Base-by-base conservation (phyloP, 208 protist species). In the Trypanosoma cruzi region DNA sequence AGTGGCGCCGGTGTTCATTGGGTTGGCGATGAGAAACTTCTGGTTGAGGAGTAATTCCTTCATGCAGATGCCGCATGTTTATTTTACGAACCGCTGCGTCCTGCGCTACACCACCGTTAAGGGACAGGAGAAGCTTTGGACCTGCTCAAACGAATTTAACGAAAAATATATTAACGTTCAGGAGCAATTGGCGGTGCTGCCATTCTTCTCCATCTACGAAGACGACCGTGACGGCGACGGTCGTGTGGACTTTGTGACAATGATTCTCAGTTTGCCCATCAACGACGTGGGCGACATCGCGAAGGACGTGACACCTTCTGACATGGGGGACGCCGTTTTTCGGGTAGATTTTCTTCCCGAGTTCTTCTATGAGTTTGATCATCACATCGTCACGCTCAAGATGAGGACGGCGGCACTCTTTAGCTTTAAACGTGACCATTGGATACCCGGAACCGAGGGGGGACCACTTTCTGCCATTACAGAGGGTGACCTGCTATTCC, bases 391-490 rank as follows among this genome's bases (percentile, higher is more conserved):
- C 14, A 81, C 69, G 63, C n/a, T 93, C 11, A 79, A 87, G 37
- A 84, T 90, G 85, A 90, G 85, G 20, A 81, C 83, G 0, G 90
- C 83, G 5, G 82, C 90, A 22, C 81, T 92, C 29, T 58, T 95
- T 61, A 64, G 49, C 6, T 95, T 80, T 64, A 24, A 64, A 11
- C 68, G 73, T 14, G 10, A 37, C 0, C 56, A 42, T 58, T 64
- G 55, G 46, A 24, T 16, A 52, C 56, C 64, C 77, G 65, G 48
- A 69, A 31, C 14, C 14, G 48, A 26, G 14, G 26, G 18, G 20
- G 68, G 65, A 1, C 85, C 86, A 0, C 70, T 91, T 13, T 86
- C 79, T 62, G 89, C 83, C 4, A 34, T 83, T 18, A 86, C 82
- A 0, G 84, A 90, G 80, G 86, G 79, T 4, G 85, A 92, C 61